Conservation (phyloP, 2,329 filamentous ascomycete species). For the Talaromyces sp. region DNA sequence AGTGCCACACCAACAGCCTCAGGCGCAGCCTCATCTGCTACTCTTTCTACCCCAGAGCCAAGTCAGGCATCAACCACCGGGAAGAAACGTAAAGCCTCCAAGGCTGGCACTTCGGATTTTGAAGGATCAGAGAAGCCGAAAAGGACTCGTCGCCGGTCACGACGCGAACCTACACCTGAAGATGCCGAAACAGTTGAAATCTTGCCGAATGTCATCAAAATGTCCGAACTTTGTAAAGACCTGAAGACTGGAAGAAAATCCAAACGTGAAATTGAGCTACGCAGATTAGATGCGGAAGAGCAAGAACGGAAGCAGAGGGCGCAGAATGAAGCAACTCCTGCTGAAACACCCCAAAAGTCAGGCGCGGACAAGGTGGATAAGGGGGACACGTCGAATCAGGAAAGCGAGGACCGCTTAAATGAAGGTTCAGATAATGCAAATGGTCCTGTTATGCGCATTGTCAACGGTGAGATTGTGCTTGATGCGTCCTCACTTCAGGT, state of each 20-base stretch:
- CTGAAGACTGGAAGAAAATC: constrained; percentile 59
- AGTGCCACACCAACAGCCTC: constrained; percentile 23
- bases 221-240: constrained; percentile 61
- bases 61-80: constrained; percentile 22
- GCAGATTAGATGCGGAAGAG: constrained; percentile 59
- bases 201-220: constrained; percentile 56
- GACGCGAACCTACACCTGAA: constrained; percentile 50
- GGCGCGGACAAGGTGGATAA: background rate
- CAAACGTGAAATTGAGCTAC: constrained; percentile 59
- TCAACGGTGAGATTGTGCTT: constrained; percentile 61
- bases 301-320: constrained; percentile 48
- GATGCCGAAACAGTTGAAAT: constrained; percentile 55
- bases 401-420: background rate
- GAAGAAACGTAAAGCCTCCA: constrained; percentile 31
- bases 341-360: constrained; percentile 30
- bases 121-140: constrained; percentile 25
- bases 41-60: constrained; percentile 27
- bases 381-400: background rate
- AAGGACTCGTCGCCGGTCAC: constrained; percentile 33
- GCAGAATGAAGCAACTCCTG: constrained; percentile 34
- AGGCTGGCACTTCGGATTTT: constrained; percentile 25
- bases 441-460: constrained; percentile 55
- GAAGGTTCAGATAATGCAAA: constrained; percentile 21
- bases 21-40: constrained; percentile 20
- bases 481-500: constrained; percentile 57